phyloP scores from a whole-genome alignment of 2,329 filamentous ascomycete genomes.

The Lachnellula suecica region DNA sequence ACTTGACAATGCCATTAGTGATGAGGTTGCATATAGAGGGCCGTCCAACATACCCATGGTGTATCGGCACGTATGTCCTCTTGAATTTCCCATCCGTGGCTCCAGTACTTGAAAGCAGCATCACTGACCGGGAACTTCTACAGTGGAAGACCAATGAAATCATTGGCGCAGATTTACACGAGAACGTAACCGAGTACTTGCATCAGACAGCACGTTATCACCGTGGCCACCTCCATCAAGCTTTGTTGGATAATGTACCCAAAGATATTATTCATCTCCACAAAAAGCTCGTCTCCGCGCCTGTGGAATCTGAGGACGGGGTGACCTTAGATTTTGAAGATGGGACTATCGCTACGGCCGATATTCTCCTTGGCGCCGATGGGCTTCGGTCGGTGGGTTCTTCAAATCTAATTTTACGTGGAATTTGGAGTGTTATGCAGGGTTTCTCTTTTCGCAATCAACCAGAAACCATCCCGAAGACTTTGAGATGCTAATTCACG shows the following conservation, averaged over 20 bases:
- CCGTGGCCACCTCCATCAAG: slow-evolving; percentile 36
- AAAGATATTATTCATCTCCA: slow-evolving; percentile 31
- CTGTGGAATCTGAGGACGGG: slow-evolving; percentile 10
- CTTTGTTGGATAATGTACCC: slow-evolving; percentile 32
- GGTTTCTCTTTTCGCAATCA: no score
- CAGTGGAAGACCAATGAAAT: slow-evolving; percentile 39
- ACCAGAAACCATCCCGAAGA: no score
- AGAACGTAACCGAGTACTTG: slow-evolving; percentile 30
- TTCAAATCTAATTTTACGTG: no score
- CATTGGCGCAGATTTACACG: slow-evolving; percentile 32
- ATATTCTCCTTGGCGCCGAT: slow-evolving; percentile 37
- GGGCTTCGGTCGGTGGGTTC: slow-evolving; percentile 36
- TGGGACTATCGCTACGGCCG: slow-evolving; percentile 28
- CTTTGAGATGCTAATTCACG: not conserved
- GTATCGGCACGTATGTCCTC: slow-evolving; percentile 31
- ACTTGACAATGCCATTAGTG: slow-evolving; percentile 33
- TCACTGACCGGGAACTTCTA: not conserved
- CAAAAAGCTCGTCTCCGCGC: slow-evolving; percentile 28
- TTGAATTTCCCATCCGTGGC: no score
- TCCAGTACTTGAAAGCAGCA: not conserved
- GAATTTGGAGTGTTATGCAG: no score
- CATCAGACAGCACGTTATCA: slow-evolving; percentile 38
- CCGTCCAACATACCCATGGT: slow-evolving; percentile 34
- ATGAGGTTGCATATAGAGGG: slow-evolving; percentile 35
- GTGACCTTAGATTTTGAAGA: slow-evolving; percentile 33